These are phyloP conservation scores for Capsella rubella DNA, from an alignment of 441 rosid species.

Conservation along the genomic window DNA sequence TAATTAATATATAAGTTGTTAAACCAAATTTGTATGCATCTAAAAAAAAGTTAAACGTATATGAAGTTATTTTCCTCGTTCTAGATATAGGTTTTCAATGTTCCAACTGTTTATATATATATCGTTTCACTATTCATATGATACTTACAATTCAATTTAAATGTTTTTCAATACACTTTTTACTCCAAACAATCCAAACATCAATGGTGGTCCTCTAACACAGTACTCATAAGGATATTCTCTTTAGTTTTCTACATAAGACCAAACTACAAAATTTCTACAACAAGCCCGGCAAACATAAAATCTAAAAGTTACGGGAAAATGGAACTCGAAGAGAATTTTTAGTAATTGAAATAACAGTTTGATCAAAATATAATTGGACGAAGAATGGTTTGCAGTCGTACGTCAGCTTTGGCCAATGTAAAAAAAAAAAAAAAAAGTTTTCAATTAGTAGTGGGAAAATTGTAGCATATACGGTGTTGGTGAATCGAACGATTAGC, in stretches of 20 bases:
- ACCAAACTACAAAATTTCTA: slow-evolving; percentile 33
- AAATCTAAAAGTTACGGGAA: not conserved
- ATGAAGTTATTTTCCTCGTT: not conserved
- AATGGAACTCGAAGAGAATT: not conserved
- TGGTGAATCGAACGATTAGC: slow-evolving; percentile 12
- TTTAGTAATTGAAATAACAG: not conserved
- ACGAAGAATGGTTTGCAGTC: not conserved
- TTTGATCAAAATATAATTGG: not conserved
- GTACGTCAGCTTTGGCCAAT: slow-evolving; percentile 13
- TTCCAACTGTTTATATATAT: not conserved
- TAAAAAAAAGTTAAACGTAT: not conserved
- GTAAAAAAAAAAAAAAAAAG: not conserved
- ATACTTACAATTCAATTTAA: slow-evolving; percentile 20
- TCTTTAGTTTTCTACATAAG: slow-evolving; percentile 39
- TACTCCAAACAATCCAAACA: slow-evolving; percentile 40
- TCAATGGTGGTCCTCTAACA: slow-evolving; percentile 38
- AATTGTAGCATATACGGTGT: not conserved
- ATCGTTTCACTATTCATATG: slow-evolving; percentile 15
- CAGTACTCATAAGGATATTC: slow-evolving; percentile 33
- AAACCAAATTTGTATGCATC: not conserved
- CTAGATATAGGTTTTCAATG: not conserved
- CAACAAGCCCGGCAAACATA: slow-evolving; percentile 40
- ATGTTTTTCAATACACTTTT: slow-evolving; percentile 10
- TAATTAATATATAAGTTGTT: not conserved
- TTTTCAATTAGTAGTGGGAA: slow-evolving; percentile 2